These are phyloP conservation scores for Cryptosporidium sp. DNA, from an alignment of 169 alveolate species.

Conservation along the genomic window DNA sequence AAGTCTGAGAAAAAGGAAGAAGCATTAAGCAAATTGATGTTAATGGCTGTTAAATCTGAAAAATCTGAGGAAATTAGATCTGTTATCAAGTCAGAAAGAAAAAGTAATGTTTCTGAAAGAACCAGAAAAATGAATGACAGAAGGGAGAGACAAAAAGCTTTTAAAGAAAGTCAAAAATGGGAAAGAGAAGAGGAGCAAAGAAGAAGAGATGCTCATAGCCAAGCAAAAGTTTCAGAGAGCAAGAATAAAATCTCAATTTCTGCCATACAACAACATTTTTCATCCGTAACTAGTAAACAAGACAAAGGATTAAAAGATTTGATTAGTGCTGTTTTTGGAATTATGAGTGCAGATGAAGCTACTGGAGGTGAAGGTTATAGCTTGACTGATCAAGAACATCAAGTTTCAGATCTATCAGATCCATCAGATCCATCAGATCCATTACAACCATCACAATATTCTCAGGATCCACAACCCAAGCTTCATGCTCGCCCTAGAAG, in stretches of 20 bases:
- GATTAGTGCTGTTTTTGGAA: neutral
- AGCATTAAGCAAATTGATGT: neutral
- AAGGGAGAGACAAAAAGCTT: neutral
- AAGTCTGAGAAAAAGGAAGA: neutral
- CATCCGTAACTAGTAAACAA: neutral
- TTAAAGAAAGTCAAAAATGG: neutral
- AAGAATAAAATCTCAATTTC: neutral
- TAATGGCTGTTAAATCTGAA: neutral
- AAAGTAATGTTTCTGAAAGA: neutral
- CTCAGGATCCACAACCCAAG: neutral
- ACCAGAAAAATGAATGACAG: neutral
- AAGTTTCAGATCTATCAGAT: too few relatives aligned
- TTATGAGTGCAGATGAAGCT: neutral
- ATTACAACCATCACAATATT: too few relatives aligned
- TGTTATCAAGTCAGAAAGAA: neutral
- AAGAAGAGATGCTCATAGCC: neutral
- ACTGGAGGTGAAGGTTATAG: neutral
- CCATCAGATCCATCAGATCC: too few relatives aligned
- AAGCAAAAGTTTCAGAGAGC: too few relatives aligned
- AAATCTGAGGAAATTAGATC: neutral
- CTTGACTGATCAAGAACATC: neutral
- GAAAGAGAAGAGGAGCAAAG: neutral
- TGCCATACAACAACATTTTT: neutral
- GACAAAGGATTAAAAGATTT: neutral
- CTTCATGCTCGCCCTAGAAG: neutral